Conservation (phyloP, 208 protist species). For the Wallacemonas collosoma region DNA sequence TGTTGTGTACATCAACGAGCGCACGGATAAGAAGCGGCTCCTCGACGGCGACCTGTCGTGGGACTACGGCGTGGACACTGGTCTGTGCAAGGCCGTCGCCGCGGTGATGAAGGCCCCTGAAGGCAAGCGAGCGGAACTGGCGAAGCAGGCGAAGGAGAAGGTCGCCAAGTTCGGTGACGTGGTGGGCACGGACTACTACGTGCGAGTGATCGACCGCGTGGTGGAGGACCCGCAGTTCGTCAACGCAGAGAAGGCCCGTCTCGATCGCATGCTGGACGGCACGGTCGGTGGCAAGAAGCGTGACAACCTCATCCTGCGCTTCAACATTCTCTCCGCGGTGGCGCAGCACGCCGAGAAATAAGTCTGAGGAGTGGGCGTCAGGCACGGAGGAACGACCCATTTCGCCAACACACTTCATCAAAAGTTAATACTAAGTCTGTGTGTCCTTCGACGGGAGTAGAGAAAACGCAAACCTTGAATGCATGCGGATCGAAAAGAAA, state of each 20-base stretch:
- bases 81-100: constrained; percentile 26
- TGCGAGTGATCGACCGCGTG: constrained; percentile 38
- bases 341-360: too few species aligned
- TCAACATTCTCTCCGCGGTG: constrained; percentile 55
- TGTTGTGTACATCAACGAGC: constrained; percentile 64
- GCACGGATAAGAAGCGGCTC: constrained; percentile 43
- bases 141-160: constrained; percentile 20
- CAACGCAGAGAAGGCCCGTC: constrained; percentile 41
- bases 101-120: constrained; percentile 13
- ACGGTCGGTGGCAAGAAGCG: constrained; percentile 25
- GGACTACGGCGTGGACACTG: constrained; percentile 40
- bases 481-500: too few species aligned
- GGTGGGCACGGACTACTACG: constrained; percentile 35
- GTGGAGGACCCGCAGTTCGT: constrained; percentile 36
- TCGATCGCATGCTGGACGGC: constrained; percentile 35
- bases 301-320: constrained; percentile 47
- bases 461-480: too few species aligned
- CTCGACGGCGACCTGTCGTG: constrained; percentile 50
- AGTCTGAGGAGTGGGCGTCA: constrained; percentile 21
- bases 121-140: constrained; percentile 6
- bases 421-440: too few species aligned
- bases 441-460: too few species aligned
- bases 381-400: background rate
- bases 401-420: background rate
- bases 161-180: constrained; percentile 12